Percentiles rank a stretch among this genome's conserved stretches.
These are phyloP conservation scores for Pouteria glomerata DNA, from an alignment of 148 eudicot genomes.

Conservation along the genomic window DNA sequence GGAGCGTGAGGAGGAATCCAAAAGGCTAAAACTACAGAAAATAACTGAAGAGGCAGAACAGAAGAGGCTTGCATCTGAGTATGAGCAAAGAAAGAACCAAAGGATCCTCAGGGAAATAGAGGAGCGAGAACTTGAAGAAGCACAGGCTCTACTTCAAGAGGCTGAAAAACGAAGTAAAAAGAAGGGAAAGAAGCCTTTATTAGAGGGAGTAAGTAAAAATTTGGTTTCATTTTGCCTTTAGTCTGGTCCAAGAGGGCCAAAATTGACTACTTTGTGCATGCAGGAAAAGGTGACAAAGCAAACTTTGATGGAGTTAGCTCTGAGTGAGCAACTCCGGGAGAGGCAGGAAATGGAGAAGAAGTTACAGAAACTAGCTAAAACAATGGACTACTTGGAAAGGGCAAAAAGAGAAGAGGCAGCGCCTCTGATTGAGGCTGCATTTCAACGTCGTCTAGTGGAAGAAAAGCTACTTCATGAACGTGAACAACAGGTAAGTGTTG, in stretches of 20 bases:
- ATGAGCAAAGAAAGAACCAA: slow-evolving; percentile 67
- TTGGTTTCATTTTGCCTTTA: neutral
- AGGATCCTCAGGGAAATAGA: slow-evolving; percentile 64
- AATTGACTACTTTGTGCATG: slow-evolving; percentile 3
- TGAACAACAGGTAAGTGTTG: slow-evolving; percentile 59
- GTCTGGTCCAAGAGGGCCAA: neutral
- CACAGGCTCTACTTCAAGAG: slow-evolving; percentile 60
- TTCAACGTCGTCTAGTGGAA: slow-evolving; percentile 64
- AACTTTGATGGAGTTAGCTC: slow-evolving; percentile 61
- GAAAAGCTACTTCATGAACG: slow-evolving; percentile 69
- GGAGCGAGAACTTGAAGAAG: slow-evolving; percentile 72
- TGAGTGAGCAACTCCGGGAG: slow-evolving; percentile 63
- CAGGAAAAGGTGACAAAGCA: slow-evolving; percentile 74
- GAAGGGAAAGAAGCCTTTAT: slow-evolving; percentile 62
- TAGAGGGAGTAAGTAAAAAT: slow-evolving; percentile 62
- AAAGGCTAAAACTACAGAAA: slow-evolving; percentile 63
- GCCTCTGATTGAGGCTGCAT: slow-evolving; percentile 79
- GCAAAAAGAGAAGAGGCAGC: slow-evolving; percentile 94
- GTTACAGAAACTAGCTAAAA: slow-evolving; percentile 62
- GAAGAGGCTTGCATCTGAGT: slow-evolving; percentile 71
- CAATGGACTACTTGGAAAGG: slow-evolving; percentile 86
- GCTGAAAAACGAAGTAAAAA: slow-evolving; percentile 50
- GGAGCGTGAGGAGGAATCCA: slow-evolving; percentile 92
- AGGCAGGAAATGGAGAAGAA: slow-evolving; percentile 87
- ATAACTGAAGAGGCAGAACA: slow-evolving; percentile 78